Percentiles rank a stretch among this genome's conserved stretches.
phyloP scores from a whole-genome alignment of 192 early-diverging fungal species.

The Coemansia sp. region DNA sequence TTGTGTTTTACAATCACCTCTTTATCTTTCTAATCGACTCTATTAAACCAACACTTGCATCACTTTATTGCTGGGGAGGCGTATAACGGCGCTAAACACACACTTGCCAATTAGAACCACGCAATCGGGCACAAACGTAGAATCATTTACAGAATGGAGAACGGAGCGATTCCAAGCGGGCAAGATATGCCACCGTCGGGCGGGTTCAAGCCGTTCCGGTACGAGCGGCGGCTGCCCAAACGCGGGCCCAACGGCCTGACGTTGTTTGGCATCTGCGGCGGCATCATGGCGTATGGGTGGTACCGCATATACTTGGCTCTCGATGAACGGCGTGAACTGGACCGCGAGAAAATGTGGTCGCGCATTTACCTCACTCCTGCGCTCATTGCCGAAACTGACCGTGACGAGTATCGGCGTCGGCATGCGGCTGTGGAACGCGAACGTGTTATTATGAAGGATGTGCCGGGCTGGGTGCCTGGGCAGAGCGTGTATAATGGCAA shows the following conservation, averaged over 20 bases:
- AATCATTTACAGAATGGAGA: slow-evolving; percentile 17
- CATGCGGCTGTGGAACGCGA: slow-evolving; percentile 72
- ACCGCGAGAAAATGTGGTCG: slow-evolving; percentile 90
- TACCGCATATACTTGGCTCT: slow-evolving; percentile 58
- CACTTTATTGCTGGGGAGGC: too few species aligned
- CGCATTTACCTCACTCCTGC: slow-evolving; percentile 90
- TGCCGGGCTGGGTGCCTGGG: slow-evolving; percentile 72
- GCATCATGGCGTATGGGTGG: slow-evolving; percentile 81
- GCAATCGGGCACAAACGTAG: neutral
- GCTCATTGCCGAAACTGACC: slow-evolving; percentile 90
- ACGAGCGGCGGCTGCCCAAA: slow-evolving; percentile 85
- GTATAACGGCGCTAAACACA: too few species aligned
- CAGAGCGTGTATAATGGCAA: slow-evolving; percentile 91
- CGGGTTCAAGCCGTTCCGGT: slow-evolving; percentile 78
- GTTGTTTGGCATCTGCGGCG: slow-evolving; percentile 72
- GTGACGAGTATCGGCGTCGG: slow-evolving; percentile 83
- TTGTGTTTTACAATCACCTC: neutral
- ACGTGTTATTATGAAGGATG: slow-evolving; percentile 83
- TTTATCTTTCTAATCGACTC: neutral
- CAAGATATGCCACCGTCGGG: slow-evolving; percentile 54
- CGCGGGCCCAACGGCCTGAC: slow-evolving; percentile 87
- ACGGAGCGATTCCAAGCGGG: slow-evolving; percentile 7
- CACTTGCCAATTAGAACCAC: too few species aligned
- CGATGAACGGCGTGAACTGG: slow-evolving; percentile 68
- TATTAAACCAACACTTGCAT: neutral